These are phyloP conservation scores for Colletotrichum eremochloae DNA, from an alignment of 2,329 filamentous ascomycete species.

Conservation along the genomic window DNA sequence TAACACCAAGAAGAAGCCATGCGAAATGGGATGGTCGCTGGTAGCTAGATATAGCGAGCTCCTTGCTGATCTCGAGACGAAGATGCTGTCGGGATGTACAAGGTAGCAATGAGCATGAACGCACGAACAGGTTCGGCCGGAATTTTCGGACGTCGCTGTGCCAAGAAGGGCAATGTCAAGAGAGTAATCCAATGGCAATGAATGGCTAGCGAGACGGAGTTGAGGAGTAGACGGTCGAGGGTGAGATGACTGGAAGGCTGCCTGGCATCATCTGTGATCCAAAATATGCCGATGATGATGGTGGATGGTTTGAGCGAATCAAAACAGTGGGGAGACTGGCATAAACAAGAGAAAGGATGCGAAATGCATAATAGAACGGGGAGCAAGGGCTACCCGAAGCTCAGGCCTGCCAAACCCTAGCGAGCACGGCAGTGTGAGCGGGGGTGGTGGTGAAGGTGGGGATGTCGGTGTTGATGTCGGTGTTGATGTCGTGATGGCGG, in stretches of 20 bases:
- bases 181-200: constrained; percentile 23
- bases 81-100: constrained; percentile 9
- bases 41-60: constrained; percentile 37
- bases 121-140: constrained; percentile 4
- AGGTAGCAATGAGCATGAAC: background rate
- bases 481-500: background rate
- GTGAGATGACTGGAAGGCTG: background rate
- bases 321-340: background rate
- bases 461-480: background rate
- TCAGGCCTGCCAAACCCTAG: background rate
- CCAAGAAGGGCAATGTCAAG: constrained; percentile 10
- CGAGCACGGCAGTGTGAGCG: background rate
- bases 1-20: constrained; percentile 33
- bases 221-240: background rate
- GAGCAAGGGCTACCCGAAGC: constrained; percentile 7
- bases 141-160: constrained; percentile 10
- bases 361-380: background rate
- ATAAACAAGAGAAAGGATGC: constrained; percentile 8
- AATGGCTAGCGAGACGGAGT: constrained; percentile 28
- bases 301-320: background rate
- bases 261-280: background rate
- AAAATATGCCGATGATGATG: background rate
- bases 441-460: background rate
- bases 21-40: constrained; percentile 22
- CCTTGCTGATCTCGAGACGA: constrained; percentile 11